Evolutionary conservation across 108 stramenopile genomes (phyloP), one percentile per base, ranked within the genome.

Genomic region (Skeletonema costatum): DNA sequence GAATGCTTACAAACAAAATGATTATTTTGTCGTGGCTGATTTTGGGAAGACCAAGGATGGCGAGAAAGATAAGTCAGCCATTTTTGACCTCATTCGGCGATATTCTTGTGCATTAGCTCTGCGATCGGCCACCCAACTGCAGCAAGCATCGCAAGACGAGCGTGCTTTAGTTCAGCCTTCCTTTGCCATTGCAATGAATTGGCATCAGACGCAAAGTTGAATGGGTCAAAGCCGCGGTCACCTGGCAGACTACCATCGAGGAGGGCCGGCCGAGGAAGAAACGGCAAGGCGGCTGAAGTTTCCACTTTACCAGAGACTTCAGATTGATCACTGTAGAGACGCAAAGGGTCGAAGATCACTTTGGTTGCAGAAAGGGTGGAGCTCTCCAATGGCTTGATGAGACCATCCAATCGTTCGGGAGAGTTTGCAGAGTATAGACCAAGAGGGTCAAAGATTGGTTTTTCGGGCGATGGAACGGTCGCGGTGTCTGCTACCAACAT

Each of bases 111-210:
- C 21, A 86, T 66, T 3, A 94, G 76, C 73, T 94, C 93, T 1
- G 90, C 75, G 19, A 91, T 17, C 0, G 85, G 85, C 93, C 93
- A 94, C 33, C 93, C 93, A 2, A 79, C 88, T 4, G 90, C 81
- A 25, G 91, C 91, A 21, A 92, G 73, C 89, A 89, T 89, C 16
- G 86, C 86, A 14, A 87, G 69, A 46, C 88, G 84, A 3, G 48
- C 71, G 67, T 87, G 86, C 64, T 89, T 87, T 11, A 89, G 63
- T 60, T 87, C 86, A 2, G 86, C 84, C 56, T 71, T 73, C n/a
- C 86, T 65, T 32, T 72, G 69, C 59, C 71, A 62, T 39, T 64
- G 51, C 11, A 86, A 67, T 50, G 70, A 19, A 25, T 53, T 60
- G 16, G 36, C 32, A 56, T 66, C 56, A 0, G 62, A 29, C 1